Percentiles rank a stretch among this genome's conserved stretches.
These are phyloP conservation scores for Cadophora sp. DNA, from an alignment of 2,329 filamentous ascomycete species.

Conservation along the genomic window DNA sequence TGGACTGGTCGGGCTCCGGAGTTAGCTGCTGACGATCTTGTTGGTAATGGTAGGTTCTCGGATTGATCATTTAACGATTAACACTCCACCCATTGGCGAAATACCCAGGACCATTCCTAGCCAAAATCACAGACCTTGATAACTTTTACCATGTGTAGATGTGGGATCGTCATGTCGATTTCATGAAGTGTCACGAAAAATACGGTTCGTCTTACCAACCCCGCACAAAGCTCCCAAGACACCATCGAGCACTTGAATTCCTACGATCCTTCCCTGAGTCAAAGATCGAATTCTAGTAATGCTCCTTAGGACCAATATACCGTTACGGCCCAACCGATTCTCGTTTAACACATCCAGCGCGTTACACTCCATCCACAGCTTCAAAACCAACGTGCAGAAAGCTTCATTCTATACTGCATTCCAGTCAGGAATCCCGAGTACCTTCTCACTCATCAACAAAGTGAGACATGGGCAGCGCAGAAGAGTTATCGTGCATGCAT, in stretches of 20 bases:
- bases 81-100: slow-evolving; percentile 44
- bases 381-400: slow-evolving; percentile 22
- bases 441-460: neutral
- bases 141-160: slow-evolving; percentile 44
- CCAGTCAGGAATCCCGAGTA: neutral
- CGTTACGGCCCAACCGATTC: slow-evolving; percentile 59
- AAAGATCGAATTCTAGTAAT: neutral
- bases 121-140: slow-evolving; percentile 41
- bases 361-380: slow-evolving; percentile 21
- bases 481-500: neutral
- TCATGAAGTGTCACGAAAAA: slow-evolving; percentile 44
- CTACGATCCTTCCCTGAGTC: too few species aligned
- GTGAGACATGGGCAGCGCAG: neutral
- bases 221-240: neutral
- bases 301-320: slow-evolving; percentile 59
- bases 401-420: neutral
- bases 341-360: slow-evolving; percentile 14
- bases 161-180: slow-evolving; percentile 45
- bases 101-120: slow-evolving; percentile 45
- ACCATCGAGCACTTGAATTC: too few species aligned
- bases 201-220: slow-evolving; percentile 39
- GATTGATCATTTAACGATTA: slow-evolving; percentile 48
- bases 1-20: too few species aligned
- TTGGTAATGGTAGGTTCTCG: slow-evolving; percentile 40
- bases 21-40: too few species aligned